These are phyloP conservation scores for Hypocreales sp. DNA, from an alignment of 2,329 filamentous ascomycete genomes.

Conservation along the genomic window DNA sequence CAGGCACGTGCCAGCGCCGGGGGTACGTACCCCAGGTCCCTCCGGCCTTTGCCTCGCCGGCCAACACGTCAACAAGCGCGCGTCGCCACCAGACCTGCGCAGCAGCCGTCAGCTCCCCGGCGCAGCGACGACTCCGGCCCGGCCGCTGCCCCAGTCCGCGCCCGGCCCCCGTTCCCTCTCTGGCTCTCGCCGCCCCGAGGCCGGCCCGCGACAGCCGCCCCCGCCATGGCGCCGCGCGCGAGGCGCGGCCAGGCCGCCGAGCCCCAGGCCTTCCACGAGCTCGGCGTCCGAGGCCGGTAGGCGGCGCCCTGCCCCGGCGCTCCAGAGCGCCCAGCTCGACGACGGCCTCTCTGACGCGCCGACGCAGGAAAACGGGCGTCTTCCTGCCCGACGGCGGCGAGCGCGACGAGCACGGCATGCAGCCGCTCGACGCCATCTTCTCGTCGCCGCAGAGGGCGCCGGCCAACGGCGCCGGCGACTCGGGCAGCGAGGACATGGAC, in stretches of 20 bases:
- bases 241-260: slow-evolving; percentile 14
- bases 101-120: no score
- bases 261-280: slow-evolving; percentile 16
- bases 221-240: slow-evolving; percentile 17
- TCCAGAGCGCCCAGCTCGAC: no score
- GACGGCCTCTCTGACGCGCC: slow-evolving; percentile 3
- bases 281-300: slow-evolving; percentile 22
- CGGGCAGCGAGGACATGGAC: slow-evolving; percentile 35
- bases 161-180: no score
- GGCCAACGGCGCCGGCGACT: slow-evolving; percentile 10
- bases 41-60: no score
- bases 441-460: slow-evolving; percentile 58
- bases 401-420: slow-evolving; percentile 85
- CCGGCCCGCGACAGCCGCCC: background rate
- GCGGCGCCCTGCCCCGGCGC: slow-evolving; percentile 6
- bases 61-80: slow-evolving; percentile 7
- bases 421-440: slow-evolving; percentile 74
- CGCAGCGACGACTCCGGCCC: no score
- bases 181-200: background rate
- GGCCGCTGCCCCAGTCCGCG: no score
- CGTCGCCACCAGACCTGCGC: no score
- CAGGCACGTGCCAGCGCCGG: no score
- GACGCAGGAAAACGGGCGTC: slow-evolving; percentile 71
- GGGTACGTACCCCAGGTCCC: no score
- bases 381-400: slow-evolving; percentile 62